Base-by-base conservation (phyloP, 176 grass and related monocot genomes). In the Thalia dealbata region DNA sequence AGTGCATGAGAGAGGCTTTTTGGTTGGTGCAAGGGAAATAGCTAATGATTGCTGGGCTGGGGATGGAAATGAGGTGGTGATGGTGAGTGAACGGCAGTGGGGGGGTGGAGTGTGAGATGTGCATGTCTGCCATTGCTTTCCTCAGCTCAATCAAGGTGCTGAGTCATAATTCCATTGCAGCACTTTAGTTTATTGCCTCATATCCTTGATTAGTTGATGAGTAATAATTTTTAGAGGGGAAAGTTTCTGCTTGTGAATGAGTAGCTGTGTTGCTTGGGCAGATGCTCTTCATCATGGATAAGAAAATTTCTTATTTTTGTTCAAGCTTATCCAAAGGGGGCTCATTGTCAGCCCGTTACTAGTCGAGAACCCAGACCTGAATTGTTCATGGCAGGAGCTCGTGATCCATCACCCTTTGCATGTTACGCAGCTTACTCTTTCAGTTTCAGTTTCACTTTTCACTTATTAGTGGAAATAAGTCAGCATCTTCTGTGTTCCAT, bases 141-240 rank as follows among this genome's bases (percentile, higher is more conserved):
- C 32, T 43, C 7, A 45, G 65, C 10, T 24, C 21, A 45, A 22
- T 44, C 1, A 14, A 43, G 14, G 44, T 43, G 32, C 38, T 44
- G 65, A 68, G 65, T 68, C 65, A 68, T 9, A 22, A 23, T 68
- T 68, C 65, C 65, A 68, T 58, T 58, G 18, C 54, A 58, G 54
- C 18, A n/a, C 54, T 4, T 58, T 9, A 7, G 7, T 19, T 4
- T 6, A 7, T 58, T 3, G 45, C 54, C 54, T 58, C 54, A 58
- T n/a, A n/a, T 1, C 21, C 3, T 3, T 58, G 54, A 19, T 19
- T 7, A 58, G 54, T n/a, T 5, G 6, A 58, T n/a, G 54, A 38
- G 32, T 38, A 38, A 38, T 38, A 4, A 38, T 38, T 38, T 16
- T 58, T 14, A 1, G 18, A n/a, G 54, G 21, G 4, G 19, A 58